Evolutionary conservation across 768 basidiomycete species (phyloP), one percentile per base, ranked within the genome.

Genomic region (Boletus rubropictus): DNA sequence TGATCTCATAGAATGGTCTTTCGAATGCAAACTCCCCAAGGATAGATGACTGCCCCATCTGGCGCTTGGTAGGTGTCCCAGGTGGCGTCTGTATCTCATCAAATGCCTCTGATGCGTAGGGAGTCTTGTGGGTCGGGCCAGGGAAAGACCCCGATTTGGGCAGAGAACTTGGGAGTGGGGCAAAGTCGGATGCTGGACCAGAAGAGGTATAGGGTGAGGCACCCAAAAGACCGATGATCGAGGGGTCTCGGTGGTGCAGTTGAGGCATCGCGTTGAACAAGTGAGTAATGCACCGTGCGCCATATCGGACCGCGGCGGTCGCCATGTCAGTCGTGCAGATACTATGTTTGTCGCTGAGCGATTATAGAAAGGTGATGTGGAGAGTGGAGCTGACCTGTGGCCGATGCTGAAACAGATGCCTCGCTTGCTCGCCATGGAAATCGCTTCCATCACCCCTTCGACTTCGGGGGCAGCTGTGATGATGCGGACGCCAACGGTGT

Each of bases 261-360:
- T 86, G 87, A 12, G 87, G 87, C 90, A 92, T 92, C 7, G 90
- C 89, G 55, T 95, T 95, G 80, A 91, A 93, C 21, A 94, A 72
- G 66, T 94, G 92, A 0, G 92, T 94, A 54, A 94, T 89, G 48
- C 91, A 78, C n/a, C 81, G 75, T 6, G 89, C 87, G 17, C 91
- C 91, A 47, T 74, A 72, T 15, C 74, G 66, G 5, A 93, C 75
- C 3, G 89, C 89, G 7, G 76, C 66, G 17, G 81, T 82, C 7
- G 91, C 89, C 50, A 82, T 68, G 22, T 82, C 79, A 1, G 88
- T 84, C 14, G 80, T 78, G 20, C 90, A 90, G 56, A 81, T 78
- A 56, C 89, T 91, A 46, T 25, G 15, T 10, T 25, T 5, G 22
- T 28, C 15, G 21, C 42, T 52, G 41, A 55, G 42, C 14, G 15